Base-by-base conservation (phyloP, 306 rosid species). In the Corylus avellana region DNA sequence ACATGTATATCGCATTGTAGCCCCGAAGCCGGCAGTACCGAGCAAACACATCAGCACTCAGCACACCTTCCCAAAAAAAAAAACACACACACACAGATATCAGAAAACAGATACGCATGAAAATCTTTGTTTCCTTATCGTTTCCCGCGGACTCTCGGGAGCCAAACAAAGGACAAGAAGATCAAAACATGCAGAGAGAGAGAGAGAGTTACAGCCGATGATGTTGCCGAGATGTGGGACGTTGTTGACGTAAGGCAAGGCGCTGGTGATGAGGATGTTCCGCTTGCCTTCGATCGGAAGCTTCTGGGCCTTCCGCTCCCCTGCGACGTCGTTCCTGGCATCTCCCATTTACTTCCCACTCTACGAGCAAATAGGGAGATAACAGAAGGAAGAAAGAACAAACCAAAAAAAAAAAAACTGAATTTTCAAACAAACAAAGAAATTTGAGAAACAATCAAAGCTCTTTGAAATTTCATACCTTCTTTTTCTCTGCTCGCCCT, bases 11-110 rank as follows among this genome's bases (percentile, higher is more conserved):
- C 20, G 89, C 77, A 86, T 95, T 95, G 72, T 95, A 92, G 39
- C 89, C 97, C 13, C 98, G 84, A 61, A 95, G 90, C 0, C 98
- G 97, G 56, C 99, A 93, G 76, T 87, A 95, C 32, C 98, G 91
- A n/a, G 99, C 99, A 50, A 91, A 92, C 35, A 93, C 99, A 77
- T 95, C 99, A 1, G 96, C 99, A 82, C 99, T 95, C 84, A 95
- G 82, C 22, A 95, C 99, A 25, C 85, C 98, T 94, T 80, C 5
- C 78, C 20, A 16, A 3, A 7, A 13, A 35, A 7, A 13, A 14
- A 37, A 35, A 66, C 8, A 39, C 2, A 4, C 0, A 8, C 32
- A 22, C 10, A 12, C 9, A 59, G 25, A n/a, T 17, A 17, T 3
- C 25, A 59, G 10, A 59, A 59, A 11, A 20, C 12, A 25, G 25